Conservation (phyloP, 192 early-diverging fungal genomes). For the Jimgerdemannia flammicorona region DNA sequence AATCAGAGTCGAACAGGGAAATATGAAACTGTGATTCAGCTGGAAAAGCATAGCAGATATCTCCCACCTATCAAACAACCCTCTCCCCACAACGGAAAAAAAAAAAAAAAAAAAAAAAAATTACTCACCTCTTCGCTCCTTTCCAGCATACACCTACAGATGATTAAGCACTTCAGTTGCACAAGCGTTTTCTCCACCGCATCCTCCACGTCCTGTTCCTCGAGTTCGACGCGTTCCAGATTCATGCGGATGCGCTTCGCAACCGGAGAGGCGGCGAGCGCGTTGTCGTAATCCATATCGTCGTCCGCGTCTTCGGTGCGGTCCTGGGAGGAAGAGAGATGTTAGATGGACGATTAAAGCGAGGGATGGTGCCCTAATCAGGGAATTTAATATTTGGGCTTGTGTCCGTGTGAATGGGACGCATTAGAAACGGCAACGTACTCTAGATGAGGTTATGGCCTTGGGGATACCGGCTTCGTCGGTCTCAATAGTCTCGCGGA, state of each 20-base stretch:
- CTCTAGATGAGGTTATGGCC: constrained; percentile 17
- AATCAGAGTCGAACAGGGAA: too few species aligned
- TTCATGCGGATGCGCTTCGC: too few species aligned
- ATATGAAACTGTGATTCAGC: too few species aligned
- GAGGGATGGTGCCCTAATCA: too few species aligned
- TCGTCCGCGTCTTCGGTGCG: not conserved
- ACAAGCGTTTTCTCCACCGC: constrained; percentile 49
- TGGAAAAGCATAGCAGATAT: not conserved
- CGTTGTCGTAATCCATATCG: not conserved
- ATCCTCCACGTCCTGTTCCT: constrained; percentile 28
- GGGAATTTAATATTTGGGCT: too few species aligned
- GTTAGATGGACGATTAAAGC: too few species aligned
- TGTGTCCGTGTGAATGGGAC: too few species aligned
- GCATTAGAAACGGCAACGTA: not conserved
- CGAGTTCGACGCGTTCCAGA: constrained; percentile 4
- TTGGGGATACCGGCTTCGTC: constrained; percentile 26
- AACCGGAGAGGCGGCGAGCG: too few species aligned
- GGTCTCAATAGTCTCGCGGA: constrained; percentile 49
- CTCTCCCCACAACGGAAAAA: not conserved
- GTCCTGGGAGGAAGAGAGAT: too few species aligned
- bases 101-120: not conserved
- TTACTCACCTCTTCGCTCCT: constrained; percentile 55
- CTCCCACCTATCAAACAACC: too few species aligned
- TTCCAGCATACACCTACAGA: constrained; percentile 68
- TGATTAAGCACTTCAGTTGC: constrained; percentile 60